Evolutionary conservation across 257 asterid genomes (phyloP), one percentile per base, ranked within the genome.

Genomic region (Solanum chiquidenum): DNA sequence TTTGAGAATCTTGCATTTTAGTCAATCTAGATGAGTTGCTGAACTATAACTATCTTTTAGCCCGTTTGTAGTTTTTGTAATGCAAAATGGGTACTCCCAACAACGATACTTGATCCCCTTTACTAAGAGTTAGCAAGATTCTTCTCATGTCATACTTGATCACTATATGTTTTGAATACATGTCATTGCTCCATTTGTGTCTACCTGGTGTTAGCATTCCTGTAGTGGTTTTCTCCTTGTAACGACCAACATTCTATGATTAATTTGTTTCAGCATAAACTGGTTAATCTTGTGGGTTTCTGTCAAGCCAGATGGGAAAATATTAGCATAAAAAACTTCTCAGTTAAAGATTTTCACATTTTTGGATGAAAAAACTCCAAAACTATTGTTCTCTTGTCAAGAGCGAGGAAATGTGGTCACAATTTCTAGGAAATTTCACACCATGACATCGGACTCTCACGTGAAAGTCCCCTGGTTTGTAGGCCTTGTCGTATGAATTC

Each of bases 261-360:
- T 75, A 38, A 37, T 37, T 74, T 75, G 83, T 40, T 40, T 40
- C 11, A 6, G 12, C 12, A 9, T 9, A 40, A 40, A 9, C 46
- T 40, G 11, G 4, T 55, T 75, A 52, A 55, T 74, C n/a, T 40
- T 66, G 27, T 34, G 44, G 31, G 38, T 10, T 66, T 90, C 87
- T 80, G 27, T 75, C 64, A 76, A 88, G 69, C 88, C 92, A 96
- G 98, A 95, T 92, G 98, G 98, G 90, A 94, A 90, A 80, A 87
- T 86, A 91, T 77, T 95, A 90, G 98, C 98, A 66, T 90, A 96
- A 75, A 98, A 97, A 5, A 93, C 95, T 13, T 94, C 94, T 90
- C 95, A 94, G 87, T 49, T 97, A 89, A 97, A 94, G 92, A 91
- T 97, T 84, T 90, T 95, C 92, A 93, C 90, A 88, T 91, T 89